Percentiles rank a stretch among this genome's conserved stretches.
Conservation (phyloP, 179 eudicot genomes). For the Patellifolia procumbens region DNA sequence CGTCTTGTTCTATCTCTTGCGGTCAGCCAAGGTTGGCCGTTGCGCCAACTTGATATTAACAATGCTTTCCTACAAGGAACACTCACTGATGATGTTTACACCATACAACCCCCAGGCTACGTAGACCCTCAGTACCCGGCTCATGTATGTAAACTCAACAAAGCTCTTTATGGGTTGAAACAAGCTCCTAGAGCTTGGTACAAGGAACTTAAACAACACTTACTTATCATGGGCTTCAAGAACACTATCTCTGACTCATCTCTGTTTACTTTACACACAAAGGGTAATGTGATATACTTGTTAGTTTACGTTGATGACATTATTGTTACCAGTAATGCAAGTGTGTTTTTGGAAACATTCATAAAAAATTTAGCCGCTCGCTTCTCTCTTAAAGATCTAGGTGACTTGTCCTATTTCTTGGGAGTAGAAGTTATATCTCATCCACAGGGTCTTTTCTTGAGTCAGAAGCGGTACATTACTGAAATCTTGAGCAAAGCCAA, state of each 20-base stretch:
- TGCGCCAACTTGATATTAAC: background rate
- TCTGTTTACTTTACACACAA: background rate
- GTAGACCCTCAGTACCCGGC: background rate
- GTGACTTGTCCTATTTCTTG: background rate
- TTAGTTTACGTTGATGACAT: conserved; percentile 14
- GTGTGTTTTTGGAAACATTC: background rate
- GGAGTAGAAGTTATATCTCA: background rate
- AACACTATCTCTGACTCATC: background rate
- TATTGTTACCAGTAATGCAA: background rate
- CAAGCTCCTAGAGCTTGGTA: conserved; percentile 12
- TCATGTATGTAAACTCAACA: background rate
- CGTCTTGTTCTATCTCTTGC: background rate
- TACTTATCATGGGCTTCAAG: background rate
- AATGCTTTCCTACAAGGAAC: background rate
- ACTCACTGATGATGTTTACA: background rate
- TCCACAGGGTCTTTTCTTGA: background rate
- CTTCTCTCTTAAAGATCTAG: background rate
- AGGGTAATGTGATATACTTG: background rate
- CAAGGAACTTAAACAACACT: background rate
- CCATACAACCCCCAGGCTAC: background rate
- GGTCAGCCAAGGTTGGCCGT: background rate
- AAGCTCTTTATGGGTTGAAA: background rate
- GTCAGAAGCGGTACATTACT: background rate
- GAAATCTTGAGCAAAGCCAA: background rate
- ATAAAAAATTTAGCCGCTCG: background rate